Conservation (phyloP, 2,329 filamentous ascomycete species). For the Kalmusia sp. region DNA sequence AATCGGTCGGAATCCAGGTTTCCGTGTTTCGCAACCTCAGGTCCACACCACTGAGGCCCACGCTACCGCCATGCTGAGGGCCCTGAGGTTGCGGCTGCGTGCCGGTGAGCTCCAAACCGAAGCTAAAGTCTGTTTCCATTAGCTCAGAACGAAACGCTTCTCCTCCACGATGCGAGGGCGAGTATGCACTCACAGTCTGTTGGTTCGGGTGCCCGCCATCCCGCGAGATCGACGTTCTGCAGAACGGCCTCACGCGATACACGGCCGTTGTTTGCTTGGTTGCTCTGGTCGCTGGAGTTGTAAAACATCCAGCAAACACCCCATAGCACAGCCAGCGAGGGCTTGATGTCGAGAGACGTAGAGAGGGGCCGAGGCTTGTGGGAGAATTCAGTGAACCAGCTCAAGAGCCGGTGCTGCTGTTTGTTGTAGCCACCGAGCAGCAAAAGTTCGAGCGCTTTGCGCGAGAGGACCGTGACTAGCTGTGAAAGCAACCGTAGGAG, state of each 20-base stretch:
- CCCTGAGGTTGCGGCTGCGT: conserved; percentile 34
- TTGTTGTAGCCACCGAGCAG: conserved; percentile 39
- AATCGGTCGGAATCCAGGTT: conserved; percentile 30
- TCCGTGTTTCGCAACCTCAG: conserved; percentile 43
- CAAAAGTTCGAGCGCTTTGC: conserved; percentile 38
- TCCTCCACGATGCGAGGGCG: conserved; percentile 8
- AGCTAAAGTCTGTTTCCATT: conserved; percentile 40
- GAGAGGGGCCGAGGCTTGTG: conserved; percentile 48
- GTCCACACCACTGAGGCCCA: conserved; percentile 26
- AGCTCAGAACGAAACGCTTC: conserved; percentile 36
- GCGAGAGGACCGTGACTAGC: conserved; percentile 38
- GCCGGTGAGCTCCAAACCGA: conserved; percentile 40
- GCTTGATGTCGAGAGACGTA: conserved; percentile 55
- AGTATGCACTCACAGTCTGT: conserved; percentile 42
- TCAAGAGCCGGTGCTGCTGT: conserved; percentile 39
- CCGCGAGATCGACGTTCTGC: conserved; percentile 29
- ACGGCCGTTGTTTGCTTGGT: conserved; percentile 24
- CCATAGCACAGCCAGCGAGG: conserved; percentile 52
- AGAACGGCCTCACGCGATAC: conserved; percentile 35
- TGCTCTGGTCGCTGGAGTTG: conserved; percentile 12
- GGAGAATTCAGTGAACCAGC: conserved; percentile 51
- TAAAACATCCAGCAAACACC: conserved; percentile 54
- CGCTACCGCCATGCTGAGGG: conserved; percentile 18
- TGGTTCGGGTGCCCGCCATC: conserved; percentile 36
- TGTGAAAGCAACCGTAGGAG: conserved; percentile 47